These are phyloP conservation scores for Cryptococcus sp. DNA, from an alignment of 1,284 basidiomycete species.

Conservation along the genomic window DNA sequence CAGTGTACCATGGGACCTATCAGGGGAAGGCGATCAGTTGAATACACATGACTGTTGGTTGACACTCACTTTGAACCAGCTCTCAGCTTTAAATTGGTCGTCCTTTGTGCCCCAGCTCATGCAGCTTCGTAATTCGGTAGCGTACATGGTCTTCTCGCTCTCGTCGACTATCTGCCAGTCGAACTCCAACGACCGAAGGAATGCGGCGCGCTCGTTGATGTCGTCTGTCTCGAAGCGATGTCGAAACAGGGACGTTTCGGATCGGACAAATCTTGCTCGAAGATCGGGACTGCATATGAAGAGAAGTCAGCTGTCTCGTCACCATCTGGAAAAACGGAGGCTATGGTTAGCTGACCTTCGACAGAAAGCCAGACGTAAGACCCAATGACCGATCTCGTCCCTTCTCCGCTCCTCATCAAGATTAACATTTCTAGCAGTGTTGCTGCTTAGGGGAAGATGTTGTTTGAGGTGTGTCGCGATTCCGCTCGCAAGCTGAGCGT, in stretches of 20 bases:
- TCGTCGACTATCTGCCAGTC: constrained; percentile 71
- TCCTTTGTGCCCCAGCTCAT: constrained; percentile 40
- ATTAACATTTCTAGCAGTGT: constrained; percentile 59
- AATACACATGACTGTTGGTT: too few relatives aligned
- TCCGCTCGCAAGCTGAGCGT: constrained; percentile 37
- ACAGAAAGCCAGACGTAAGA: constrained; percentile 92
- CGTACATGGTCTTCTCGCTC: constrained; percentile 59
- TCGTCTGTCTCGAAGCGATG: constrained; percentile 78
- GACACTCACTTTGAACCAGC: constrained; percentile 47
- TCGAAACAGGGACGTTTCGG: constrained; percentile 82
- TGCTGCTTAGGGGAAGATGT: constrained; percentile 62
- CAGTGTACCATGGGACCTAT: constrained; percentile 77
- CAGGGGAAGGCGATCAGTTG: too few relatives aligned
- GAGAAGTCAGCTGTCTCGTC: neutral
- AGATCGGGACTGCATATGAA: constrained; percentile 78
- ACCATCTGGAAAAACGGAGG: neutral
- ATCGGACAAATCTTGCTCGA: constrained; percentile 82
- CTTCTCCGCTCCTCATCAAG: constrained; percentile 70
- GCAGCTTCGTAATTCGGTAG: constrained; percentile 32
- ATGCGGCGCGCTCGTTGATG: constrained; percentile 63
- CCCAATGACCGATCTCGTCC: constrained; percentile 94
- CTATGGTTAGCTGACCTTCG: constrained; percentile 70
- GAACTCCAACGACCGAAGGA: constrained; percentile 74
- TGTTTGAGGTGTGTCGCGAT: constrained; percentile 45
- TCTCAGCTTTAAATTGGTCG: constrained; percentile 56